Evolutionary conservation across 257 asterid species (phyloP).

Genomic region (Solanum stenotomum): DNA sequence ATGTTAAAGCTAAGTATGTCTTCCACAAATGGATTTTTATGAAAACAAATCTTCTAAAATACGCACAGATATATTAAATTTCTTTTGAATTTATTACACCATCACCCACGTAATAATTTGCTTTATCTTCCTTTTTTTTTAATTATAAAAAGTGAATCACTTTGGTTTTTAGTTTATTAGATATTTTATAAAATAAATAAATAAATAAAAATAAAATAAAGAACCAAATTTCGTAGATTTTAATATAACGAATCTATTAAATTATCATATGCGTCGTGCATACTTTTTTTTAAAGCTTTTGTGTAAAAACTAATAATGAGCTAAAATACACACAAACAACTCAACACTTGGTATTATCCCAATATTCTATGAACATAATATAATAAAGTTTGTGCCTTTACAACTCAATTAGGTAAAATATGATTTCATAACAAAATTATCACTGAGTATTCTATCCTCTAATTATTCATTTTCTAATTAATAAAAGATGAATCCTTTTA

Average conservation of each 20-base stretch:
- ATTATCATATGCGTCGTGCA: neutral
- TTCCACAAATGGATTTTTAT: conserved; percentile 21
- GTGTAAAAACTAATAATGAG: neutral
- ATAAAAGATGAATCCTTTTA: neutral
- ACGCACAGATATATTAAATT: conserved; percentile 17
- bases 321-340: neutral
- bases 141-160: neutral
- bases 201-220: neutral
- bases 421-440: neutral
- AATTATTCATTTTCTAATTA: neutral
- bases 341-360: neutral
- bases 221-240: neutral
- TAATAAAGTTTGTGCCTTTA: neutral
- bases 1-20: conserved; percentile 67
- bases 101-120: neutral
- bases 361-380: neutral
- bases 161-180: neutral
- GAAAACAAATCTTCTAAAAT: conserved; percentile 14
- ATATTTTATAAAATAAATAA: neutral
- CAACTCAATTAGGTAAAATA: neutral
- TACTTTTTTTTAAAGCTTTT: neutral
- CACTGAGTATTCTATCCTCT: neutral
- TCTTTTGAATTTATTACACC: neutral
- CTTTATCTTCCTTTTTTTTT: neutral
- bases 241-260: neutral